A percentile compares a stretch with the other conserved stretches of the same genome.
These are phyloP conservation scores for Phoma herbarum DNA, from an alignment of 2,329 filamentous ascomycete species.

Conservation along the genomic window DNA sequence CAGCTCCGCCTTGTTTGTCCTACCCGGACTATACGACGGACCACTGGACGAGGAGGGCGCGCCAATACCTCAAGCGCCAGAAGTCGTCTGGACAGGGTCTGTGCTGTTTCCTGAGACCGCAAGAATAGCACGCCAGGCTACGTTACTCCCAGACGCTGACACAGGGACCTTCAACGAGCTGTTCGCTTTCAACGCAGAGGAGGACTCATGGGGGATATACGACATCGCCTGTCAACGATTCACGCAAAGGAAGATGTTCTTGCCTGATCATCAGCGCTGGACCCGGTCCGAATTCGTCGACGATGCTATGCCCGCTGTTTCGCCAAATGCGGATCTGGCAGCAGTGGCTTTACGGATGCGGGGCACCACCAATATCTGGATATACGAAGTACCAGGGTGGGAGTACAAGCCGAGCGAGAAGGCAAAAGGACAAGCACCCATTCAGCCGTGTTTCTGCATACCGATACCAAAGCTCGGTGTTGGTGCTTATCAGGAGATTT, in stretches of 20 bases:
- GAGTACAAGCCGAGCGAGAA: constrained; percentile 43
- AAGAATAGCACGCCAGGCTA: constrained; percentile 50
- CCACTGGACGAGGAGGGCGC: constrained; percentile 53
- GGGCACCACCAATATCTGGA: constrained; percentile 51
- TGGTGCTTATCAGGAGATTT: constrained; percentile 49
- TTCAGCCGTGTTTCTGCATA: constrained; percentile 51
- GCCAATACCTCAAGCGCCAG: constrained; percentile 48
- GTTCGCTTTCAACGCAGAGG: constrained; percentile 53
- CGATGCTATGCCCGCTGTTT: constrained; percentile 53
- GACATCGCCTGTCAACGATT: constrained; percentile 51
- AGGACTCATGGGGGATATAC: constrained; percentile 53
- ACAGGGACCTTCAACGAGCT: constrained; percentile 52
- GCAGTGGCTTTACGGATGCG: constrained; percentile 51
- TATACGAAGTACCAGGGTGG: constrained; percentile 51
- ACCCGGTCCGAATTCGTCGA: constrained; percentile 52
- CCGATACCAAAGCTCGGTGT: constrained; percentile 45
- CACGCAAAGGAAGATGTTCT: constrained; percentile 50
- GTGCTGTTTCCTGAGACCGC: constrained; percentile 54
- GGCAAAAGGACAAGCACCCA: constrained; percentile 40
- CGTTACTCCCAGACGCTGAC: constrained; percentile 50
- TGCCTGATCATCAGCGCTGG: constrained; percentile 51
- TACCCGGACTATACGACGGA: constrained; percentile 51
- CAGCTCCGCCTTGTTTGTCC: constrained; percentile 50
- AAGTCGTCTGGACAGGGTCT: constrained; percentile 50
- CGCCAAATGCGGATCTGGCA: constrained; percentile 49